These are phyloP conservation scores for Taphrina sp. DNA, from an alignment of 1,139 yeast species.

Conservation along the genomic window DNA sequence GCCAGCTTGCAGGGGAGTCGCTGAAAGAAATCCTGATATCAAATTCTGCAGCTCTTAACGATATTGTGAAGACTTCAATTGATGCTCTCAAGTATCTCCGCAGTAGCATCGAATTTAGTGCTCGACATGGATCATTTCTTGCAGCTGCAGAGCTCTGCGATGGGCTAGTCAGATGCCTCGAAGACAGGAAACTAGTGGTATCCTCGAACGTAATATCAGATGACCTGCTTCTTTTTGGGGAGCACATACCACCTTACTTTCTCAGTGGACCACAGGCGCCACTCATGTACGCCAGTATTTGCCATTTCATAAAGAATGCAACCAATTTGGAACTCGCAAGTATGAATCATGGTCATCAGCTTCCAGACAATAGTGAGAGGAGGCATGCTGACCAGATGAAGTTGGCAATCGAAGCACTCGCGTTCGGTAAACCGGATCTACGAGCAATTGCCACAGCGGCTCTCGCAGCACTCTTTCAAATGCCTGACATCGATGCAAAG, in stretches of 20 bases:
- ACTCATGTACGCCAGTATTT: constrained; percentile 3
- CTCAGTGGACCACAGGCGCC: constrained; percentile 8
- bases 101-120: constrained; percentile 6
- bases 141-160: constrained; percentile 16
- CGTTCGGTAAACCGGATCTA: background rate
- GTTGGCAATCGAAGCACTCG: background rate
- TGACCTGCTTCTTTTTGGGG: background rate
- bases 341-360: background rate
- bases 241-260: background rate
- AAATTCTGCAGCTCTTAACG: background rate
- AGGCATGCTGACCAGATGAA: background rate
- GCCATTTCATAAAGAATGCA: background rate
- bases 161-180: background rate
- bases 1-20: constrained; percentile 46
- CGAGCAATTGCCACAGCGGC: background rate
- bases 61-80: background rate
- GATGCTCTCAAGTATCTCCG: background rate
- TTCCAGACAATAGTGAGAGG: too few species aligned
- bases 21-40: constrained; percentile 28
- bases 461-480: background rate
- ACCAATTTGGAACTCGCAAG: background rate
- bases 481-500: background rate
- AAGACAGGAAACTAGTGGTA: too few species aligned
- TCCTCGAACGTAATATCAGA: too few species aligned
- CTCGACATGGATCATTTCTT: constrained; percentile 13